Base-by-base conservation (phyloP, 2,329 filamentous ascomycete genomes). In the Dothideomycetes sp. region DNA sequence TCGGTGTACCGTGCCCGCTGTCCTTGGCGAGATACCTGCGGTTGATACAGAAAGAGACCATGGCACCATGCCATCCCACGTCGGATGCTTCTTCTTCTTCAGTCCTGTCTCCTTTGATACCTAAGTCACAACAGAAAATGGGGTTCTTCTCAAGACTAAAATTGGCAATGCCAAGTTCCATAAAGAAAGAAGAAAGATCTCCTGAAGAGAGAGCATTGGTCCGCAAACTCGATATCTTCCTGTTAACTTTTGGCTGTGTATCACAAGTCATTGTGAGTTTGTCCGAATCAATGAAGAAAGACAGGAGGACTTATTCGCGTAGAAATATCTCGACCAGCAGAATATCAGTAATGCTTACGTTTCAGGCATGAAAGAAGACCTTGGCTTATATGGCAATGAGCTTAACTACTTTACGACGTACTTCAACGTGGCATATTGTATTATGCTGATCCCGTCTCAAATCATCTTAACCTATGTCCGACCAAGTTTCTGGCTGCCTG, bases 391-490 rank as follows among this genome's bases (percentile, higher is more conserved):
- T n/a, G 50, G 47, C 40, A 46, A 54, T 33, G 45, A 53, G 19
- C 48, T 51, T 30, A 51, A 54, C 34, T 49, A 50, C 44, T 63
- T 63, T 46, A 62, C 58, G 1, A 63, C 61, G 4, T 59, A 57
- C 31, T 61, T 63, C 42, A 64, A 62, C 39, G 54, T 58, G 14
- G 57, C 56, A 1, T 64, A 64, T 43, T 59, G 57, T 37, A 45
- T 63, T 9, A 61, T 60, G 52, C 50, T 62, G 8, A 59, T 64
- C 9, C 61, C 62, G 2, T 59, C 58, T 0, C 59, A 64, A 47
- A 47, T 64, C 29, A 59, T 64, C 39, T 46, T 64, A 41, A 61
- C 61, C 4, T 60, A 61, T 40, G 57, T 44, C 44, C 56, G 41
- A 47, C 58, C 49, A 22, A 53, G 57, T 14, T 52, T 49, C 31